Evolutionary conservation across 805 yeast species (phyloP).

Genomic region (Lipomyces sp.): DNA sequence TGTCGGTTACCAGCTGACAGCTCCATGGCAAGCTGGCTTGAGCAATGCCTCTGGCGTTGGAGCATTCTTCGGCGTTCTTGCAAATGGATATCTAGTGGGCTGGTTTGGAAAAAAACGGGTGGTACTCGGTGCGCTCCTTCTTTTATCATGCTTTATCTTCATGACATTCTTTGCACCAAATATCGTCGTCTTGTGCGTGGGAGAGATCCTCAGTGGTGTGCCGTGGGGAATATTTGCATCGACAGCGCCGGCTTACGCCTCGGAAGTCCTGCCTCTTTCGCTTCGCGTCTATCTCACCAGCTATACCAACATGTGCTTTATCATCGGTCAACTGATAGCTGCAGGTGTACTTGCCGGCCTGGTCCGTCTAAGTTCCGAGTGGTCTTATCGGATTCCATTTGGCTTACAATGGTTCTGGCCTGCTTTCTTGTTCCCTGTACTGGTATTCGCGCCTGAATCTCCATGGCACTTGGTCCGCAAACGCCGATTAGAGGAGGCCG

Average conservation of each 20-base stretch:
- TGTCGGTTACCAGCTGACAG: conserved; percentile 33
- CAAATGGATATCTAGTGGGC: conserved; percentile 54
- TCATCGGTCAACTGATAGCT: conserved; percentile 61
- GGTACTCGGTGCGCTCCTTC: conserved; percentile 46
- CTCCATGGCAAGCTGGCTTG: conserved; percentile 44
- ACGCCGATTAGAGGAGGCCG: conserved; percentile 17
- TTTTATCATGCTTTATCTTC: conserved; percentile 51
- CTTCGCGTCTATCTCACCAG: conserved; percentile 57
- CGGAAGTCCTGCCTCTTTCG: conserved; percentile 60
- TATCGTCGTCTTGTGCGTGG: conserved; percentile 48
- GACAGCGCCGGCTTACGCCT: conserved; percentile 59
- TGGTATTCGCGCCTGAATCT: conserved; percentile 52
- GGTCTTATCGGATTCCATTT: conserved; percentile 60
- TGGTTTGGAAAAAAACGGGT: conserved; percentile 54
- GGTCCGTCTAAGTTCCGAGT: conserved; percentile 40
- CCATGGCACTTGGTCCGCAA: conserved; percentile 30
- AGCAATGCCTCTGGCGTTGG: conserved; percentile 48
- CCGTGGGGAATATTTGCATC: conserved; percentile 64
- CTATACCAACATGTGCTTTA: conserved; percentile 58
- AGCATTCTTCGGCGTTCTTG: conserved; percentile 53
- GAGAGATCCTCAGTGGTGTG: conserved; percentile 49
- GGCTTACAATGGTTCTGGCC: conserved; percentile 69
- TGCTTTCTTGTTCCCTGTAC: conserved; percentile 49
- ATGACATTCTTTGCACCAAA: conserved; percentile 55
- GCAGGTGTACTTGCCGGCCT: conserved; percentile 56